Percentiles rank a stretch among this genome's conserved stretches.
phyloP scores from a whole-genome alignment of 176 grass and related monocot genomes.

The Lolium multiflorum region DNA sequence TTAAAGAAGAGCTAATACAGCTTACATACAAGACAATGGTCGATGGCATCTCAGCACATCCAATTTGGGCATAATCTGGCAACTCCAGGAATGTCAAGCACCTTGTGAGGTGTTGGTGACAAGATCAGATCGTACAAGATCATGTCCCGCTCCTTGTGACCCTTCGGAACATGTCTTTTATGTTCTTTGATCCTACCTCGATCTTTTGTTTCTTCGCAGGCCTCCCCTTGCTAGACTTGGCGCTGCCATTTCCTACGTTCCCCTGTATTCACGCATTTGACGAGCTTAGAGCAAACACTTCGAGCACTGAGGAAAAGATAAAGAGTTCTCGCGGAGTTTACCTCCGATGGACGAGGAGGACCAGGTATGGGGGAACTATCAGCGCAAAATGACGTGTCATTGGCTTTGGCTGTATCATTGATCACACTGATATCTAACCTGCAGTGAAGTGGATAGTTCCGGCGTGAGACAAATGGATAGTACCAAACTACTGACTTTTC shows the following conservation, averaged over 20 bases:
- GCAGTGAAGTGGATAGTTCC: slow-evolving; percentile 32
- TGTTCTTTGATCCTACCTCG: slow-evolving; percentile 79
- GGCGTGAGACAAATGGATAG: not conserved
- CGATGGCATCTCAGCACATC: slow-evolving; percentile 2
- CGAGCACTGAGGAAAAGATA: not conserved
- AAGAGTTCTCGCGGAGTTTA: slow-evolving; percentile 20
- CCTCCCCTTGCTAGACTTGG: slow-evolving; percentile 63
- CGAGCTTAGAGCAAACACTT: slow-evolving; percentile 23
- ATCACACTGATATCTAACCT: slow-evolving; percentile 73
- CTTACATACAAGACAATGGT: slow-evolving; percentile 19
- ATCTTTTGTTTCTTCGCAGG: slow-evolving; percentile 72
- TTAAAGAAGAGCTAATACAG: not conserved
- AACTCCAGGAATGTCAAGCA: slow-evolving; percentile 8
- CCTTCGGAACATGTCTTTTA: slow-evolving; percentile 92
- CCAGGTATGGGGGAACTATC: slow-evolving; percentile 50
- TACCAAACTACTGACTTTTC: not conserved
- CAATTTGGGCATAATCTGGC: not conserved
- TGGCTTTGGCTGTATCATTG: slow-evolving; percentile 44
- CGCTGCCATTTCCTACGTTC: slow-evolving; percentile 41
- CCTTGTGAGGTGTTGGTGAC: not conserved
- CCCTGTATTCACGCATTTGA: slow-evolving; percentile 40
- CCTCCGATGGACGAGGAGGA: slow-evolving; percentile 54
- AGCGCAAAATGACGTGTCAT: slow-evolving; percentile 36
- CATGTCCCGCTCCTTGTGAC: slow-evolving; percentile 62
- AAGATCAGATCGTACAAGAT: not conserved